Base-by-base conservation (phyloP, 441 rosid species). In the Euphorbia celastroides region DNA sequence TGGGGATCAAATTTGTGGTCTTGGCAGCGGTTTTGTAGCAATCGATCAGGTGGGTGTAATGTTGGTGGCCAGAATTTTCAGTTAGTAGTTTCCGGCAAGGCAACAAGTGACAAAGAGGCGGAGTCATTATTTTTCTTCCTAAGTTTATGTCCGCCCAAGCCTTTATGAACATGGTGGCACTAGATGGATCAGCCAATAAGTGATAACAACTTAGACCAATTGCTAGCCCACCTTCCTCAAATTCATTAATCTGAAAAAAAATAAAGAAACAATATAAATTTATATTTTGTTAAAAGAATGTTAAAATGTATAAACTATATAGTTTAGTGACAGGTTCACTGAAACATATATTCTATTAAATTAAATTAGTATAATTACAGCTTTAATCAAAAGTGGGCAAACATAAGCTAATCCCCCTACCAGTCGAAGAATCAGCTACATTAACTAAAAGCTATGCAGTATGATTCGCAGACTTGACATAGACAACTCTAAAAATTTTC, bases 191-290 rank as follows among this genome's bases (percentile, higher is more conserved):
- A 0, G 88, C 84, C 13, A 86, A 70, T 54, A 86, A 82, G 75
- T 88, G 97, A 31, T 23, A 68, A 76, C 91, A 88, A 73, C 97
- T 88, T 75, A 88, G 48, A 32, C 93, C 93, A 50, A 90, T 75
- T 34, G 95, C 91, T 23, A 88, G 7, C 0, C 97, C 97, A 46
- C 95, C 93, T 23, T 66, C 72, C 42, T 86, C 95, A 66, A 90
- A 90, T 75, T 90, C 93, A 42, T 93, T 86, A 65, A 88, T 23
- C 95, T 90, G 71, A 60, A 66, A 63, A 5, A 3, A 38, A 32
- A 34, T n/a, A n/a, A n/a, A n/a, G n/a, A n/a, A n/a, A n/a, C n/a
- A n/a, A n/a, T n/a, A n/a, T n/a, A n/a, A n/a, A n/a, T n/a, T n/a
- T 46, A 54, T 12, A 1, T 5, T 5, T 13, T 48, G 0, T 48